Conservation (phyloP, 2,329 filamentous ascomycete genomes). For the Ascosphaera acerosa region DNA sequence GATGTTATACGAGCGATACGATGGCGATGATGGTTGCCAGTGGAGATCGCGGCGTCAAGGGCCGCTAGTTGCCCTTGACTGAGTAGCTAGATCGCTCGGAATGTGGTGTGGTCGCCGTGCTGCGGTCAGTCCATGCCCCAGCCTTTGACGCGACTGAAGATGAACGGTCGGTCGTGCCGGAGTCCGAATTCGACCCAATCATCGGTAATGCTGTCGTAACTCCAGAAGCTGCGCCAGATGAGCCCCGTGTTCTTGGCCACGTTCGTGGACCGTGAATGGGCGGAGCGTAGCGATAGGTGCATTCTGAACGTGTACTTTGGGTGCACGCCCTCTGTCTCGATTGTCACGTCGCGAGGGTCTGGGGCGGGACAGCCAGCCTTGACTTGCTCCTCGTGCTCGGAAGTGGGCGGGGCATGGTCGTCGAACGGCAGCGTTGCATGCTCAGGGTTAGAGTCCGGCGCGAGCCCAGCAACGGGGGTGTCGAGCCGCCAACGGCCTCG, state of each 20-base stretch:
- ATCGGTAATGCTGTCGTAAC: slow-evolving; percentile 68
- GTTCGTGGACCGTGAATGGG: slow-evolving; percentile 24
- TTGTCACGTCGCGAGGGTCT: slow-evolving; percentile 34
- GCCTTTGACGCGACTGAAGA: slow-evolving; percentile 35
- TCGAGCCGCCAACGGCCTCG: slow-evolving; percentile 41
- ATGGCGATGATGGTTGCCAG: too few relatives aligned
- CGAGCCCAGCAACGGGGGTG: slow-evolving; percentile 20
- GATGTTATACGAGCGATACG: too few relatives aligned
- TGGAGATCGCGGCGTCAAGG: too few relatives aligned
- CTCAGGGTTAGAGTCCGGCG: slow-evolving; percentile 5
- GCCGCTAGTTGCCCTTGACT: too few relatives aligned
- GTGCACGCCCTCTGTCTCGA: slow-evolving; percentile 68
- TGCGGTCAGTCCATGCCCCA: slow-evolving; percentile 23
- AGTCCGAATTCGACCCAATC: slow-evolving; percentile 65
- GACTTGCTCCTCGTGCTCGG: slow-evolving; percentile 3
- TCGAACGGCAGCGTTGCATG: slow-evolving; percentile 2
- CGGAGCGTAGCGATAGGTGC: slow-evolving; percentile 40
- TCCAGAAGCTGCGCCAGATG: slow-evolving; percentile 72
- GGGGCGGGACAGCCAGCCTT: slow-evolving; percentile 17
- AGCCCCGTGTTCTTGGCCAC: slow-evolving; percentile 61
- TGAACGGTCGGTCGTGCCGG: slow-evolving; percentile 34
- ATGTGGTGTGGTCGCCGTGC: too few relatives aligned
- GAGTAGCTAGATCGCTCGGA: too few relatives aligned
- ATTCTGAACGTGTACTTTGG: slow-evolving; percentile 65
- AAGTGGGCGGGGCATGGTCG: slow-evolving; percentile 8